Evolutionary conservation across 1,284 basidiomycete species (phyloP), one percentile per base, ranked within the genome.

Genomic region (Trametes polyzona): DNA sequence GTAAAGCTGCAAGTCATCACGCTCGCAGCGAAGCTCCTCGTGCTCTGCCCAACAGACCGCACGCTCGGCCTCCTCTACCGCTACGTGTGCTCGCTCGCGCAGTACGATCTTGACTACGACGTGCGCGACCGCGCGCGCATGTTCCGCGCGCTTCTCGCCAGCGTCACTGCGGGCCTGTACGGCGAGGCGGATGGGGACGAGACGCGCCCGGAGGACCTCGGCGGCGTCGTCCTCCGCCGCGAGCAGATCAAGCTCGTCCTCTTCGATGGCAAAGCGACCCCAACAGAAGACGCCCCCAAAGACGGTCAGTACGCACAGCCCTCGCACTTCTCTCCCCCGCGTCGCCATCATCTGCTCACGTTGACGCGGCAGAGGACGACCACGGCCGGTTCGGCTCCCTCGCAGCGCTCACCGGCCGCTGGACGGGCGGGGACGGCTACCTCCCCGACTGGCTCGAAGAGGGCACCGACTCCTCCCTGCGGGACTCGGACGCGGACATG

Each of bases 41-140:
- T 92, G 16, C 74, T 94, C 12, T 82, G 79, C n/a, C 86, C 90
- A 2, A 72, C 74, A 1, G 77, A 86, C 47, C 72, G 74, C 42
- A 79, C 73, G 1, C 63, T 92, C 9, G 68, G 71, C 60, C 70
- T 84, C 30, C 71, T 97, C 48, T 79, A 80, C 51, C 81, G 80
- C 53, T 92, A 97, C 68, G 83, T 93, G 14, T 84, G 95, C 62
- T 81, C 83, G 0, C 82, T 97, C n/a, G 94, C 93, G 1, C 83
- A 90, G 54, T 98, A 95, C 71, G 96, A 98, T 71, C 65, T 75
- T 12, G 85, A 90, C 66, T 96, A 93, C 71, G 93, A 96, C 66
- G 88, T 97, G 29, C 83, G 95, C 32, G 95, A 97, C 72, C 86
- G 94, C 17, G 88, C 86, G 4, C 81, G 95, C 40, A 90, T 94